Evolutionary conservation across 2,329 filamentous ascomycete species (phyloP).

Genomic region (Alternaria tenuissima): DNA sequence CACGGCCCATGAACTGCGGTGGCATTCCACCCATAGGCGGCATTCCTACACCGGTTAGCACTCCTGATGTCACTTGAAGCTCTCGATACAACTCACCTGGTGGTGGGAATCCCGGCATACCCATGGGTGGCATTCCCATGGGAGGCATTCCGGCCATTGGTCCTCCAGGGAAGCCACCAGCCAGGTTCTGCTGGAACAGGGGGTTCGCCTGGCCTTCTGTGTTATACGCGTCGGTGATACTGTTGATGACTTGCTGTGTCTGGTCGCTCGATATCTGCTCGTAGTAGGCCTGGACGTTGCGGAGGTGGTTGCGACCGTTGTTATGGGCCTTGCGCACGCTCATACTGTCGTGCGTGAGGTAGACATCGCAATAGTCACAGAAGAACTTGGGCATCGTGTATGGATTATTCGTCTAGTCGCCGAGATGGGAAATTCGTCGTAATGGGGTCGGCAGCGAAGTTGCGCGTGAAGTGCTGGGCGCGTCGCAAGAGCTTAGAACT

Average conservation of each 20-base stretch:
- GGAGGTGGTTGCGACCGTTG: constrained; percentile 91
- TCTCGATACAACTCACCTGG: constrained; percentile 22
- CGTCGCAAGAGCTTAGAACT: constrained; percentile 30
- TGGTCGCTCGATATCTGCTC: constrained; percentile 99
- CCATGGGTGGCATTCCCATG: constrained; percentile 34
- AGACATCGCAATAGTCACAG: constrained; percentile 99
- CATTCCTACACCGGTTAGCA: constrained; percentile 35
- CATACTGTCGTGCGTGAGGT: constrained; percentile 99
- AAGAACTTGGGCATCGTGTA: constrained; percentile 40
- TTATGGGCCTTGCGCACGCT: constrained; percentile 99
- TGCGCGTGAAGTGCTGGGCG: constrained; percentile 16
- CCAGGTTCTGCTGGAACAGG: constrained; percentile 67
- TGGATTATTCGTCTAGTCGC: not conserved
- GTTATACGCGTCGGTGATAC: constrained; percentile 94
- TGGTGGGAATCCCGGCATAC: constrained; percentile 31
- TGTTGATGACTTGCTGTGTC: constrained; percentile 97
- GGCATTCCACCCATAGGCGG: constrained; percentile 44
- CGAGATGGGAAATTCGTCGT: not conserved
- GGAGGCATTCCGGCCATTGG: constrained; percentile 31
- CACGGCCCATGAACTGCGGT: constrained; percentile 53
- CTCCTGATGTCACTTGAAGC: not conserved
- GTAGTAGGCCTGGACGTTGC: constrained; percentile 98
- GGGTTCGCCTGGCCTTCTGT: constrained; percentile 93
- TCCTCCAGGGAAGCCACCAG: constrained; percentile 57
- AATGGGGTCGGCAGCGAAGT: not conserved